Evolutionary conservation across 495 filamentous ascomycete species (phyloP).

Genomic region (Hapsidospora chrysogenum): DNA sequence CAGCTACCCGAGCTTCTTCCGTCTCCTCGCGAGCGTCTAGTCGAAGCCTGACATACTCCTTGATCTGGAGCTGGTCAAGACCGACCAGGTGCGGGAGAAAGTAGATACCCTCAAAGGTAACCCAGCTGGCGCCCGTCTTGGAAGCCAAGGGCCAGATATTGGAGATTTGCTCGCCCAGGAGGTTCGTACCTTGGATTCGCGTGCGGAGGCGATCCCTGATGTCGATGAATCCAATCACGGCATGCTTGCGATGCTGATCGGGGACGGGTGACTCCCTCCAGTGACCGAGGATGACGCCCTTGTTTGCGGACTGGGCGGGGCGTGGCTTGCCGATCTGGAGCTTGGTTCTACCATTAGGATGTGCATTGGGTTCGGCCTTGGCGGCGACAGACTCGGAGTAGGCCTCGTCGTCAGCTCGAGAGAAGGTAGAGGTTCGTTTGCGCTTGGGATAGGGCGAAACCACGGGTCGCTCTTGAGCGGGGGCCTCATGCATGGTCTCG

Average conservation of each 20-base stretch:
- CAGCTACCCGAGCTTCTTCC: constrained; percentile 10
- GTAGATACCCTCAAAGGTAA: constrained; percentile 33
- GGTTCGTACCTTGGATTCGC: constrained; percentile 22
- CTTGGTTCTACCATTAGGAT: too few species aligned
- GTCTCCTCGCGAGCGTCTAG: constrained; percentile 11
- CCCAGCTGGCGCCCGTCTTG: constrained; percentile 38
- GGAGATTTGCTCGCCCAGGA: constrained; percentile 18
- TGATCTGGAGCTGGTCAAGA: constrained; percentile 29
- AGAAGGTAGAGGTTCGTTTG: constrained; percentile 27
- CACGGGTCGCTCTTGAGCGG: constrained; percentile 15
- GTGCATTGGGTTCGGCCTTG: too few species aligned
- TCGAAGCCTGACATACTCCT: constrained; percentile 37
- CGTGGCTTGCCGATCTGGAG: constrained; percentile 3
- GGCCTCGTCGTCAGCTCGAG: constrained; percentile 18
- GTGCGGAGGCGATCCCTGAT: constrained; percentile 34
- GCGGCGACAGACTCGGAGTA: too few species aligned
- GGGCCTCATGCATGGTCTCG: constrained; percentile 18
- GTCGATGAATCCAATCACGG: constrained; percentile 37
- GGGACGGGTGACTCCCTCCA: constrained; percentile 34
- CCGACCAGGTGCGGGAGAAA: constrained; percentile 30
- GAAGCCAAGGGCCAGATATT: constrained; percentile 25
- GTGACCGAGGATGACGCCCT: constrained; percentile 30
- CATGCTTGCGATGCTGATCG: constrained; percentile 25
- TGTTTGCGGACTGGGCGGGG: constrained; percentile 12
- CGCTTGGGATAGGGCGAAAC: constrained; percentile 24